These are phyloP conservation scores for Boeremia lycopersici DNA, from an alignment of 2,329 filamentous ascomycete species.

Conservation along the genomic window DNA sequence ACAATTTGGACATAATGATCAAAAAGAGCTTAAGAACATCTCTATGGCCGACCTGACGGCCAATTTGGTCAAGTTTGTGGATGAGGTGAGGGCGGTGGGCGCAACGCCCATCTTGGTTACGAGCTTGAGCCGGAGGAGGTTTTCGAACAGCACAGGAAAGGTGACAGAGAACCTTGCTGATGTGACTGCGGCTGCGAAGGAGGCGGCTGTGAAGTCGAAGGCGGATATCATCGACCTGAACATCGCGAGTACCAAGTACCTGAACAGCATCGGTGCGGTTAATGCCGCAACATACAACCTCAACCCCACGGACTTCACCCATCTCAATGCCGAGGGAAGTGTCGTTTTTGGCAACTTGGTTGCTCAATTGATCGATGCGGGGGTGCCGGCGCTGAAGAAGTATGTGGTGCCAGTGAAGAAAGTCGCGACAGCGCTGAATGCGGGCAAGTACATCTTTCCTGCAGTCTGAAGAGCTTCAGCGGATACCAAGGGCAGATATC, in stretches of 20 bases:
- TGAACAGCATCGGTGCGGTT: constrained; percentile 57
- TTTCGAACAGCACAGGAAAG: constrained; percentile 44
- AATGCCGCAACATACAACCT: constrained; percentile 59
- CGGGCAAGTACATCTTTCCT: constrained; percentile 22
- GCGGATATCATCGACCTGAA: constrained; percentile 59
- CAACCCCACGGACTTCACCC: constrained; percentile 26
- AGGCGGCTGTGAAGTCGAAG: constrained; percentile 50
- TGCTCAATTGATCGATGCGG: constrained; percentile 21
- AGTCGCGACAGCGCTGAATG: constrained; percentile 19
- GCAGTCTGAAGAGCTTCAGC: neutral
- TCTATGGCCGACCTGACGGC: constrained; percentile 54
- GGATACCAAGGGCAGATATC: too few relatives aligned
- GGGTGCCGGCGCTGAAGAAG: constrained; percentile 11
- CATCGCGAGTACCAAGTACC: constrained; percentile 54
- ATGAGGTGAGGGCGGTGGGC: constrained; percentile 37
- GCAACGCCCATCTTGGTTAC: constrained; percentile 57
- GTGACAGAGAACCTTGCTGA: constrained; percentile 55
- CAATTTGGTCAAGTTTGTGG: constrained; percentile 55
- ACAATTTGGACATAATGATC: constrained; percentile 67
- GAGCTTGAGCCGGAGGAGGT: constrained; percentile 59
- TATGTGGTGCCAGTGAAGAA: constrained; percentile 22
- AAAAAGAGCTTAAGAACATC: constrained; percentile 52
- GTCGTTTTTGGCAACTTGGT: constrained; percentile 34
- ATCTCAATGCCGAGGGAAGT: constrained; percentile 28
- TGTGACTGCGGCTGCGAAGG: constrained; percentile 54